Base-by-base conservation (phyloP, 805 yeast species). In the Wickerhamomyces alni region DNA sequence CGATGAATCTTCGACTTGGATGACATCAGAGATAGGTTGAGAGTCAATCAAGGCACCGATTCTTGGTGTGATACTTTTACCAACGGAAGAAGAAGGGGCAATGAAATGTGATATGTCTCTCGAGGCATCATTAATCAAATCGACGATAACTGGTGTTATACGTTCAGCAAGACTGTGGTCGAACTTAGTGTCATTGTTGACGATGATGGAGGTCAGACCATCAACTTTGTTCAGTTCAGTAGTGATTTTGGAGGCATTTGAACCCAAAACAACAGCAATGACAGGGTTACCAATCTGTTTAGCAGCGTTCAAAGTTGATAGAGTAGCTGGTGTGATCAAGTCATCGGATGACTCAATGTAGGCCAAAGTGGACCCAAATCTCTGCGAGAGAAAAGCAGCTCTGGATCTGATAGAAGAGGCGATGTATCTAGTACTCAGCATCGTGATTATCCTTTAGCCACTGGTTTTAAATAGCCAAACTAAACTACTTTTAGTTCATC, bases 21-120 rank as follows among this genome's bases (percentile, higher is more conserved):
- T 75, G 42, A 93, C 73, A 57, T 91, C 98, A 21, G 91, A 78
- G 37, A 93, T 65, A 22, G 96, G 97, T 66, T 91, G 97, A 17
- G 76, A 73, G 55, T 91, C 95, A 36, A 91, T 65, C 41, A 83
- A 55, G 1, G 96, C 96, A 26, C 87, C 95, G 17, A 84, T 71
- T 48, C 98, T 74, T 30, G 99, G 98, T 35, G 93, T 65, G 25
- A 89, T 66, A 44, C 82, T 82, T 61, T 89, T 88, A 37, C 97
- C 96, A 17, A 82, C 81, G 1, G 95, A 78, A n/a, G 94, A 80
- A 30, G 91, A 85, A 5, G 95, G 77, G 11, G 82, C 77, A 16
- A 91, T 66, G 42, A 93, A 80, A 59, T 88, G 94, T 13, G 84
- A 75, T 62, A 68, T 73, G 22, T 66, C 72, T 18, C 55, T 35